Base-by-base conservation (phyloP, 257 asterid genomes). In the Agastache rugosa region DNA sequence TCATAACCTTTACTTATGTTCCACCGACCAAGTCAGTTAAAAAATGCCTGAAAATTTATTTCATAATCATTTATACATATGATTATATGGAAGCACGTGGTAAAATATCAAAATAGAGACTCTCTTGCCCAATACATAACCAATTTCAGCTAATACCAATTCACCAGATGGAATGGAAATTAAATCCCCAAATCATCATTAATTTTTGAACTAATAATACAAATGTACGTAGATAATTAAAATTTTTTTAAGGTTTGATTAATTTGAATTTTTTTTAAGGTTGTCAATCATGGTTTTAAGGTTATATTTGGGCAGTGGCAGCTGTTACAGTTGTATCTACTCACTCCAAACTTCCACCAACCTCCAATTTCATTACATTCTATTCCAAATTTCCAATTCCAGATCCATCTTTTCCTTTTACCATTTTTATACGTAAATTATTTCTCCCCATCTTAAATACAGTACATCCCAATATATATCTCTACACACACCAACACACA, bases 251-350 rank as follows among this genome's bases (percentile, higher is more conserved):
- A 16, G 11, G 4, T 44, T 4, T 16, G 0, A 31, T 10, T 31
- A 31, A 31, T 60, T n/a, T 5, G 1, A 4, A 1, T 6, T 0
- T 39, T 6, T 19, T 10, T 35, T 20, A 62, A 23, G 1, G 12
- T 60, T 22, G 17, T 22, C 11, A 56, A 14, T 31, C 58, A 50
- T 10, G 55, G 12, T 25, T 55, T 63, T 56, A 72, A 56, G 75
- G 75, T 23, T 48, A 45, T 20, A 45, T 10, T 10, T 35, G 25
- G 35, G 35, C 6, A n/a, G 16, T 50, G 74, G 70, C 78, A 20
- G 81, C 71, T 80, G 75, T 29, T 14, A 72, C 81, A 17, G 84
- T 81, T 81, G 82, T 55, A 81, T 61, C 85, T 68, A 81, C 85
- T 75, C 6, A 50, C 61, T 73, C 81, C 79, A 80, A 76, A 76